Percentiles rank a stretch among this genome's conserved stretches.
phyloP scores from a whole-genome alignment of 2,329 filamentous ascomycete genomes.

The Ilyonectria destructans region DNA sequence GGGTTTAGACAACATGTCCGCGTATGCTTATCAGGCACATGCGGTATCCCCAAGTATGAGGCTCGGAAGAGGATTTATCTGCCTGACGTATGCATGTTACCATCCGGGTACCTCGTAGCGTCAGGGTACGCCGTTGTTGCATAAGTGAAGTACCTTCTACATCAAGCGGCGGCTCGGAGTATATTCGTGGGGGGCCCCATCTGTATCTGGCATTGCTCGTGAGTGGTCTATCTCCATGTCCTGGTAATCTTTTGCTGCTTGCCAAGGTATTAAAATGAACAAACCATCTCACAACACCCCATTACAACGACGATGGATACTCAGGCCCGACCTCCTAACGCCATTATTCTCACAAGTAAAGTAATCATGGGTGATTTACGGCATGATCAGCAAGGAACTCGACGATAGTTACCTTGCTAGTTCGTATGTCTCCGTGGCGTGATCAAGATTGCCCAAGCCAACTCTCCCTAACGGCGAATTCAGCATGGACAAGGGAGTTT shows the following conservation, averaged over 20 bases:
- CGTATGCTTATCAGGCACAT: conserved; percentile 14
- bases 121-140: conserved; percentile 16
- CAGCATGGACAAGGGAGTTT: conserved; percentile 29
- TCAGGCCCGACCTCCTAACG: conserved; percentile 13
- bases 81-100: conserved; percentile 2
- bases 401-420: conserved; percentile 27
- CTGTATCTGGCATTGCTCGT: conserved; percentile 28
- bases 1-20: conserved; percentile 7
- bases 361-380: conserved; percentile 11
- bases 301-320: conserved; percentile 1
- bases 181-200: conserved; percentile 45
- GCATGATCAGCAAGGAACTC: conserved; percentile 9
- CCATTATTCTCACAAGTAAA: conserved; percentile 12
- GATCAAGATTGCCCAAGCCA: conserved; percentile 33
- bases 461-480: conserved; percentile 8
- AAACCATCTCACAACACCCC: conserved; percentile 5
- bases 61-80: conserved; percentile 5
- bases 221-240: conserved; percentile 17
- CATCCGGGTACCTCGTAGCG: conserved; percentile 30
- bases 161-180: conserved; percentile 18
- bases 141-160: conserved; percentile 27
- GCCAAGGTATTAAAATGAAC: conserved; percentile 2
- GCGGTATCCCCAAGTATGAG: conserved; percentile 33
- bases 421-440: conserved; percentile 31
- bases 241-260: conserved; percentile 3